phyloP scores from a whole-genome alignment of 441 rosid genomes.

The Pelargonium australe region DNA sequence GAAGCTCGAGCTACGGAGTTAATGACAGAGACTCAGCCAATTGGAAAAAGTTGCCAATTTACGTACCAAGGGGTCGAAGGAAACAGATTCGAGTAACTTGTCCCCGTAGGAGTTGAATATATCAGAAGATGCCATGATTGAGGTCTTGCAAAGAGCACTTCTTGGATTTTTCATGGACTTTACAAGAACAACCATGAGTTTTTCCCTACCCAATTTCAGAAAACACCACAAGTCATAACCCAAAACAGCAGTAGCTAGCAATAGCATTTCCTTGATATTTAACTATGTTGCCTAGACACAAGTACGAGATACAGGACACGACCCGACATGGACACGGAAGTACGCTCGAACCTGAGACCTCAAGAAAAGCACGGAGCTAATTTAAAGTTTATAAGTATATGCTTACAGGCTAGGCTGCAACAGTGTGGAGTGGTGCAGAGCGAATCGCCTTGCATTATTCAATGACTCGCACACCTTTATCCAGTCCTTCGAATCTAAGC shows the following conservation, averaged over 20 bases:
- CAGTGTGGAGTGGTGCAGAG: slow-evolving; percentile 52
- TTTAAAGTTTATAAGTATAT: no score
- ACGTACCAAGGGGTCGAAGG: slow-evolving; percentile 40
- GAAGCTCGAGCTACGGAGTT: no score
- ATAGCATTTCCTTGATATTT: no score
- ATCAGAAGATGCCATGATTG: slow-evolving; percentile 82
- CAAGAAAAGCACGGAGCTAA: no score
- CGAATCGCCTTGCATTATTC: slow-evolving; percentile 57
- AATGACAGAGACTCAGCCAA: neutral
- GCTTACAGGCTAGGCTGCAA: slow-evolving; percentile 61
- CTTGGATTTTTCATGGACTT: slow-evolving; percentile 92
- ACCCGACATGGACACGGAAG: no score
- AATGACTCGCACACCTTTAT: slow-evolving; percentile 54
- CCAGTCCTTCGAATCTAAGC: slow-evolving; percentile 79
- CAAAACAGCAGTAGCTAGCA: neutral
- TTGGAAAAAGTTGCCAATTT: slow-evolving; percentile 11
- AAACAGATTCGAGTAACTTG: slow-evolving; percentile 38
- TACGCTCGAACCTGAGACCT: no score
- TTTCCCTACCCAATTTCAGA: slow-evolving; percentile 41
- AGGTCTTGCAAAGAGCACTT: slow-evolving; percentile 87
- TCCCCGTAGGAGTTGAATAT: slow-evolving; percentile 65
- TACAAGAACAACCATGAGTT: slow-evolving; percentile 51
- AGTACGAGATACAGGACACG: no score
- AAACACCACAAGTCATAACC: neutral
- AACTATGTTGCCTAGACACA: neutral